Percentiles rank a stretch among this genome's conserved stretches.
Conservation (phyloP, 495 filamentous ascomycete species). For the Penicillium silybi region DNA sequence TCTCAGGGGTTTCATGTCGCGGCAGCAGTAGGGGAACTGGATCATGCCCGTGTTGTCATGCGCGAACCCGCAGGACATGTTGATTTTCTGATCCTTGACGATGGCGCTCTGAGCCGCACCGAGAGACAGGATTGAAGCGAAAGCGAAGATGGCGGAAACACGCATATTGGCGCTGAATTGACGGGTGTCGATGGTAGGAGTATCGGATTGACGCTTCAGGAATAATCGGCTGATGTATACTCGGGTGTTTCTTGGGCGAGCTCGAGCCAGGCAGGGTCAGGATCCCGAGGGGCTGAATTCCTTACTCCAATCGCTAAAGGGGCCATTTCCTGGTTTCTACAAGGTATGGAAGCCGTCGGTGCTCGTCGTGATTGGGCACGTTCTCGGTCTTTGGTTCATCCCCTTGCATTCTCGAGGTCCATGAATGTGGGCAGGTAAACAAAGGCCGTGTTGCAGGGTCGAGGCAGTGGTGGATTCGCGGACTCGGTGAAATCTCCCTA, state of each 20-base stretch:
- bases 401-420: slow-evolving; percentile 23
- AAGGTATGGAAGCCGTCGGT: slow-evolving; percentile 8
- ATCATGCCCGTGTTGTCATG: slow-evolving; percentile 32
- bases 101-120: slow-evolving; percentile 5
- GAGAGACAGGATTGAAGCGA: slow-evolving; percentile 21
- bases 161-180: slow-evolving; percentile 25
- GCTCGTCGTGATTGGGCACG: slow-evolving; percentile 13
- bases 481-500: neutral
- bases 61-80: slow-evolving; percentile 34
- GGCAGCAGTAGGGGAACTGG: slow-evolving; percentile 40
- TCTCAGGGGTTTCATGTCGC: slow-evolving; percentile 17
- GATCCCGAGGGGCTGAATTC: slow-evolving; percentile 1
- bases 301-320: slow-evolving; percentile 14
- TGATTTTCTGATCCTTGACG: slow-evolving; percentile 18
- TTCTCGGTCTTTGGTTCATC: slow-evolving; percentile 6
- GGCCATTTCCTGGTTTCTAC: slow-evolving; percentile 1
- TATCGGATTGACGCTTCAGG: neutral
- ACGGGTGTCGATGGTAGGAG: neutral
- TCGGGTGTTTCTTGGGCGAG: neutral
- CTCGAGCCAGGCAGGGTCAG: slow-evolving; percentile 5
- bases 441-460: slow-evolving; percentile 7
- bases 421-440: slow-evolving; percentile 21
- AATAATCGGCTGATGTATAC: slow-evolving; percentile 9
- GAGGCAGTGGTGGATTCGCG: neutral
- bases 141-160: slow-evolving; percentile 18